Percentiles rank a stretch among this genome's conserved stretches.
Evolutionary conservation across 331 rosid genomes (phyloP).

Genomic region (Arachis monticola): DNA sequence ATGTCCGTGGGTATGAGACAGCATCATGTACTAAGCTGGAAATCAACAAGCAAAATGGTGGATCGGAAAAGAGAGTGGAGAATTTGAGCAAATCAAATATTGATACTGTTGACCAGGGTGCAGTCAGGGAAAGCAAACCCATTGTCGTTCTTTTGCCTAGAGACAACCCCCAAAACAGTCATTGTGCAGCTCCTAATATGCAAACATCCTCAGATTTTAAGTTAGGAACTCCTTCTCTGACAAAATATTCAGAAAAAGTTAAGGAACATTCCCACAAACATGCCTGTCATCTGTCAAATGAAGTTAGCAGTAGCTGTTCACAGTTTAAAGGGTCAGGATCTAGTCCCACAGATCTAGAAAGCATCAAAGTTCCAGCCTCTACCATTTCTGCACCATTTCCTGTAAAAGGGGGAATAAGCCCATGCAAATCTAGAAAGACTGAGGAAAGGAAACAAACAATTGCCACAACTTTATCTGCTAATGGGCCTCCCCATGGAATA

Average conservation of each 20-base stretch:
- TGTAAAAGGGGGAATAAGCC: conserved; percentile 50
- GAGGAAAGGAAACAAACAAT: conserved; percentile 48
- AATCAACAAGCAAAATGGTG: conserved; percentile 47
- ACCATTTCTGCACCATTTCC: conserved; percentile 41
- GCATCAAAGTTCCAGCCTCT: conserved; percentile 40
- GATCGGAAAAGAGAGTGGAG: conserved; percentile 45
- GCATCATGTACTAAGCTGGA: conserved; percentile 38
- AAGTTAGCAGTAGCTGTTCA: conserved; percentile 44
- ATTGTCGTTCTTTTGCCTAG: conserved; percentile 63
- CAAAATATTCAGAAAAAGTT: conserved; percentile 44
- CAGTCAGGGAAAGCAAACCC: conserved; percentile 50
- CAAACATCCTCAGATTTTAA: conserved; percentile 43
- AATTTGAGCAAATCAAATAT: conserved; percentile 43
- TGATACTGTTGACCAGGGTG: conserved; percentile 42
- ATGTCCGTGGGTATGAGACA: conserved; percentile 37
- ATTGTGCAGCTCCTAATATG: conserved; percentile 53
- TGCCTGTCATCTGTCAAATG: conserved; percentile 50
- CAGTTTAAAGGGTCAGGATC: conserved; percentile 45
- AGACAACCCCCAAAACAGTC: conserved; percentile 44
- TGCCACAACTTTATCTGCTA: conserved; percentile 41
- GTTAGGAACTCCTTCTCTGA: conserved; percentile 49
- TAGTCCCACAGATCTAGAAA: conserved; percentile 40
- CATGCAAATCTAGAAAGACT: conserved; percentile 53
- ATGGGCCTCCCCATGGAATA: conserved; percentile 46
- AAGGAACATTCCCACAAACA: conserved; percentile 42